phyloP scores from a whole-genome alignment of 2,329 filamentous ascomycete species.

The Davidsoniella eucalypti region DNA sequence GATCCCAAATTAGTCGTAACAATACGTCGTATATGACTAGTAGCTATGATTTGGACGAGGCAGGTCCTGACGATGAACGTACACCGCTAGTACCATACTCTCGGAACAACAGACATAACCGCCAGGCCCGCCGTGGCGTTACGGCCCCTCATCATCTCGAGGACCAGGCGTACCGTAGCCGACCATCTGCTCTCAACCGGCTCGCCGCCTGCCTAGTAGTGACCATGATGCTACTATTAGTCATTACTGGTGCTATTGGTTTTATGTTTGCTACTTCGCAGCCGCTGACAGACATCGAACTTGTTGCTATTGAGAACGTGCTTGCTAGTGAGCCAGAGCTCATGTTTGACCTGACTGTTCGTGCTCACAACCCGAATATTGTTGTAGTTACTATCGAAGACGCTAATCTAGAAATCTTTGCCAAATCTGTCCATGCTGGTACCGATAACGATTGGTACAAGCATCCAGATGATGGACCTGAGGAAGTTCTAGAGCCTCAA shows the following conservation, averaged over 20 bases:
- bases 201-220: slow-evolving; percentile 79
- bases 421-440: slow-evolving; percentile 82
- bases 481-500: neutral
- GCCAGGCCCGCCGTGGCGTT: slow-evolving; percentile 32
- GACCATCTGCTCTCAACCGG: slow-evolving; percentile 48
- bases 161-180: slow-evolving; percentile 48
- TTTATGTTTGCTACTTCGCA: slow-evolving; percentile 89
- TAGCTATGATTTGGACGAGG: slow-evolving; percentile 66
- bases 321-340: slow-evolving; percentile 87
- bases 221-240: slow-evolving; percentile 62
- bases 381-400: slow-evolving; percentile 73
- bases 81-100: slow-evolving; percentile 57
- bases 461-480: slow-evolving; percentile 16
- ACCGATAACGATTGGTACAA: slow-evolving; percentile 45
- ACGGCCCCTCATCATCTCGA: slow-evolving; percentile 54
- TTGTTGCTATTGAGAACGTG: slow-evolving; percentile 73
- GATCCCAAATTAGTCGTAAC: slow-evolving; percentile 25
- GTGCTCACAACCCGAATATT: slow-evolving; percentile 83
- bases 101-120: slow-evolving; percentile 28
- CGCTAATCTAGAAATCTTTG: slow-evolving; percentile 84
- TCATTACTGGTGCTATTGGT: slow-evolving; percentile 70
- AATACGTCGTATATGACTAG: slow-evolving; percentile 42
- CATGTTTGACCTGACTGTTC: slow-evolving; percentile 81
- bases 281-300: slow-evolving; percentile 60
- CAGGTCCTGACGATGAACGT: slow-evolving; percentile 68